Percentiles rank a stretch among this genome's conserved stretches.
Evolutionary conservation across 257 asterid species (phyloP).

Genomic region (Solanum rostratum): DNA sequence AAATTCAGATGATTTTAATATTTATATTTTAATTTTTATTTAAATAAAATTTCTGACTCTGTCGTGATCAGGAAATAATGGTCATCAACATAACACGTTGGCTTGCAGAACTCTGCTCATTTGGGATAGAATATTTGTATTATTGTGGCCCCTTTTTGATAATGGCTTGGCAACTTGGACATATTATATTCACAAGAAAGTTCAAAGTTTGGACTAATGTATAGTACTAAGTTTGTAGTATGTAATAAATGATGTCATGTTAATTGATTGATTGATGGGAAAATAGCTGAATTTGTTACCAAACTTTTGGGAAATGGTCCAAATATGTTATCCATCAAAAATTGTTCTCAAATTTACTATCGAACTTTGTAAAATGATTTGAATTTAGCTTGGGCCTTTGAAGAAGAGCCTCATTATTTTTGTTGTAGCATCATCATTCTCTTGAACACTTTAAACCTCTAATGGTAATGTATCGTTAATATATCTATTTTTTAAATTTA

Average conservation of each 20-base stretch:
- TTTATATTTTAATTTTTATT: too few relatives aligned
- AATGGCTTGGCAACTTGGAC: neutral
- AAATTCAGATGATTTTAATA: too few relatives aligned
- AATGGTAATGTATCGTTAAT: too few relatives aligned
- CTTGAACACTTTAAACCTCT: neutral
- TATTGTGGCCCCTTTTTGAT: neutral
- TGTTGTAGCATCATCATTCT: neutral
- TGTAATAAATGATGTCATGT: neutral
- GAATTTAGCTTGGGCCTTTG: neutral
- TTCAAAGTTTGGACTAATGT: neutral
- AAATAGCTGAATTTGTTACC: too few relatives aligned
- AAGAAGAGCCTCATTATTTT: neutral
- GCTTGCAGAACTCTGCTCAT: too few relatives aligned
- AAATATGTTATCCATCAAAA: neutral
- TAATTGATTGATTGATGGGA: neutral
- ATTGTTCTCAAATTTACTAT: neutral
- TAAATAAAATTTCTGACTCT: too few relatives aligned
- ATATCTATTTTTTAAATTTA: too few relatives aligned
- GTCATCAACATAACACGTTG: too few relatives aligned
- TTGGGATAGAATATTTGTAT: too few relatives aligned
- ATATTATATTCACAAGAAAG: neutral
- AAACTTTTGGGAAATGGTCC: neutral
- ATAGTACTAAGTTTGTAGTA: neutral
- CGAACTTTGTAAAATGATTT: neutral
- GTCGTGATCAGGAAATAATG: too few relatives aligned